A percentile compares a stretch with the other conserved stretches of the same genome.
These are phyloP conservation scores for Trichoderma orchidacearum DNA, from an alignment of 495 filamentous ascomycete genomes.

Conservation along the genomic window DNA sequence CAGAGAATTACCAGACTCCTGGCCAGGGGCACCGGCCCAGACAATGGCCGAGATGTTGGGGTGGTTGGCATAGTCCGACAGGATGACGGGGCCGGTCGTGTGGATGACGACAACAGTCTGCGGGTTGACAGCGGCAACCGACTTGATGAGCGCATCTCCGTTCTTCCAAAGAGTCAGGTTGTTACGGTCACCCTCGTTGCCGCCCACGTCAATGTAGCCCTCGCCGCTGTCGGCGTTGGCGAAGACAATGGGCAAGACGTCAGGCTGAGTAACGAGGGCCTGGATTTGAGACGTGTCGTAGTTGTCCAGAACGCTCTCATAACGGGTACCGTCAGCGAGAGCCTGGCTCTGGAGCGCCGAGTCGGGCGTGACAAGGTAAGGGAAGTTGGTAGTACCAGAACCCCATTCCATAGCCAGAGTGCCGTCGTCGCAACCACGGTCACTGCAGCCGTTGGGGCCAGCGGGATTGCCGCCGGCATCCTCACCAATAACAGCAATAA, in stretches of 20 bases:
- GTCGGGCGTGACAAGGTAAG: conserved; percentile 80
- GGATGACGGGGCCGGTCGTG: conserved; percentile 64
- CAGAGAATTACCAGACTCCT: conserved; percentile 85
- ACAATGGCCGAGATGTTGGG: conserved; percentile 91
- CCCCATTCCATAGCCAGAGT: conserved; percentile 95
- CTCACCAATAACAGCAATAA: conserved; percentile 71
- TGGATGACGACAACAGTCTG: conserved; percentile 94
- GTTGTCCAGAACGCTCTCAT: conserved; percentile 68
- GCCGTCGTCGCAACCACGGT: conserved; percentile 74
- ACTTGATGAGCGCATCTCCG: conserved; percentile 65
- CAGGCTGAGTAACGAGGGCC: conserved; percentile 49
- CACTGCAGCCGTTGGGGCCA: conserved; percentile 76
- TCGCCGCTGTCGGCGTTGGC: conserved; percentile 82
- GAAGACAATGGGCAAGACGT: conserved; percentile 67
- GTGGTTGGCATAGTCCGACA: conserved; percentile 64
- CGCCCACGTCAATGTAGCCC: conserved; percentile 71
- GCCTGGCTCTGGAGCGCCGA: conserved; percentile 71
- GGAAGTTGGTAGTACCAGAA: conserved; percentile 78
- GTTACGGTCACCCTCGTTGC: conserved; percentile 80
- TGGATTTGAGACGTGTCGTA: conserved; percentile 44
- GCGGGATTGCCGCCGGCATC: conserved; percentile 65
- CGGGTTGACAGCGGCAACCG: conserved; percentile 61
- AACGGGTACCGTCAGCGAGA: conserved; percentile 40
- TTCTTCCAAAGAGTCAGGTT: conserved; percentile 84
- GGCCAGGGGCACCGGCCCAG: conserved; percentile 86